A percentile compares a stretch with the other conserved stretches of the same genome.
Evolutionary conservation across 108 stramenopile genomes (phyloP).

Genomic region (Nitzschia inconspicua): DNA sequence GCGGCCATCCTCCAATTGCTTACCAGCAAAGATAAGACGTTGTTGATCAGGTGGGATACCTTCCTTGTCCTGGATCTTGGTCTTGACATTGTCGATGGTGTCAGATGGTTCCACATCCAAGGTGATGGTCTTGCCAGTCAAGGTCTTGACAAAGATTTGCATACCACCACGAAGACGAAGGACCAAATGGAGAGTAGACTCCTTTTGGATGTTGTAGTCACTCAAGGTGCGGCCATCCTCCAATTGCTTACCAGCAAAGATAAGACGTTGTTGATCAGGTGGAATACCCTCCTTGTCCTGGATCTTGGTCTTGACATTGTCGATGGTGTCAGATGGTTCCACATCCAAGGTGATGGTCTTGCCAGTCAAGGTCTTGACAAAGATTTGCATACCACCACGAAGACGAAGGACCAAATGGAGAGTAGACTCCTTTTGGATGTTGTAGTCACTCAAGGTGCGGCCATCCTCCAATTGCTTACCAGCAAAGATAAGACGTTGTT

Average conservation of each 20-base stretch:
- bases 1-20: slow-evolving; percentile 98
- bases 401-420: slow-evolving; percentile 51
- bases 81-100: slow-evolving; percentile 92
- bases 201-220: slow-evolving; percentile 85
- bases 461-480: slow-evolving; percentile 85
- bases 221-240: slow-evolving; percentile 73
- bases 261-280: slow-evolving; percentile 86
- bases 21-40: slow-evolving; percentile 95
- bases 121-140: slow-evolving; percentile 87
- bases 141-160: slow-evolving; percentile 83
- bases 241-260: slow-evolving; percentile 81
- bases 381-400: slow-evolving; percentile 92
- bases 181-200: slow-evolving; percentile 54
- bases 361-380: slow-evolving; percentile 98
- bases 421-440: slow-evolving; percentile 75
- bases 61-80: slow-evolving; percentile 92
- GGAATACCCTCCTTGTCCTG: slow-evolving; percentile 96
- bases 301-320: slow-evolving; percentile 99
- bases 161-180: slow-evolving; percentile 54
- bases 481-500: slow-evolving; percentile 76
- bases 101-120: slow-evolving; percentile 92
- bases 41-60: slow-evolving; percentile 99
- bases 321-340: slow-evolving; percentile 97
- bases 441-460: slow-evolving; percentile 71
- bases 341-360: slow-evolving; percentile 82